A percentile compares a stretch with the other conserved stretches of the same genome.
These are phyloP conservation scores for Starmerella apis DNA, from an alignment of 805 yeast species.

Conservation along the genomic window DNA sequence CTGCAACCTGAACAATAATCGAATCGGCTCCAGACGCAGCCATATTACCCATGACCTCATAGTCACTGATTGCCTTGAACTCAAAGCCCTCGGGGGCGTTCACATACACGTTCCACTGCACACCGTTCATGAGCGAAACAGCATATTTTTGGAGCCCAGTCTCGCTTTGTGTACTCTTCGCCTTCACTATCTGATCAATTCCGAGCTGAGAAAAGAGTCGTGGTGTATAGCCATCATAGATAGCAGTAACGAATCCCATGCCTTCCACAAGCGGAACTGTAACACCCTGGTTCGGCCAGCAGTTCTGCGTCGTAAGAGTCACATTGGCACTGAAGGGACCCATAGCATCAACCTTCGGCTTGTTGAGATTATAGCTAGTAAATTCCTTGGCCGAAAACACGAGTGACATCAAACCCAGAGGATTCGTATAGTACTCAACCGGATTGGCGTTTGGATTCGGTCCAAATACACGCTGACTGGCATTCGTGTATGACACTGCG, in stretches of 20 bases:
- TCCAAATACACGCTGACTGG: slow-evolving; percentile 39
- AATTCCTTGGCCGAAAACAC: slow-evolving; percentile 47
- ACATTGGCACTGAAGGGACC: slow-evolving; percentile 44
- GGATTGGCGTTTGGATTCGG: slow-evolving; percentile 37
- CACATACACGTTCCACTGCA: slow-evolving; percentile 45
- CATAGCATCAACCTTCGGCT: slow-evolving; percentile 36
- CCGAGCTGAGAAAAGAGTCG: slow-evolving; percentile 41
- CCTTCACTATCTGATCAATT: slow-evolving; percentile 32
- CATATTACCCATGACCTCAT: slow-evolving; percentile 33
- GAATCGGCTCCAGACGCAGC: slow-evolving; percentile 28
- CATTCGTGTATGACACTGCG: slow-evolving; percentile 50
- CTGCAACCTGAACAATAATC: slow-evolving; percentile 43
- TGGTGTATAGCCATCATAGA: slow-evolving; percentile 40
- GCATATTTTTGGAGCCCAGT: slow-evolving; percentile 34
- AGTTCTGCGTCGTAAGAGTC: slow-evolving; percentile 30
- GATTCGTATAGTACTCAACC: slow-evolving; percentile 44
- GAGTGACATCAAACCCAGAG: slow-evolving; percentile 45
- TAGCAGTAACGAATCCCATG: slow-evolving; percentile 66
- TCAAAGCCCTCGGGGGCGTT: slow-evolving; percentile 34
- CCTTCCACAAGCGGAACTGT: slow-evolving; percentile 66
- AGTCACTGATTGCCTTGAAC: slow-evolving; percentile 32
- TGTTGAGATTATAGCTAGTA: slow-evolving; percentile 28
- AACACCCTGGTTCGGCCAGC: slow-evolving; percentile 15
- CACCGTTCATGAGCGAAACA: slow-evolving; percentile 35
- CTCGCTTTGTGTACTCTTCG: slow-evolving; percentile 26